Conservation (phyloP, 257 asterid species). For the Solanum habrochaites region DNA sequence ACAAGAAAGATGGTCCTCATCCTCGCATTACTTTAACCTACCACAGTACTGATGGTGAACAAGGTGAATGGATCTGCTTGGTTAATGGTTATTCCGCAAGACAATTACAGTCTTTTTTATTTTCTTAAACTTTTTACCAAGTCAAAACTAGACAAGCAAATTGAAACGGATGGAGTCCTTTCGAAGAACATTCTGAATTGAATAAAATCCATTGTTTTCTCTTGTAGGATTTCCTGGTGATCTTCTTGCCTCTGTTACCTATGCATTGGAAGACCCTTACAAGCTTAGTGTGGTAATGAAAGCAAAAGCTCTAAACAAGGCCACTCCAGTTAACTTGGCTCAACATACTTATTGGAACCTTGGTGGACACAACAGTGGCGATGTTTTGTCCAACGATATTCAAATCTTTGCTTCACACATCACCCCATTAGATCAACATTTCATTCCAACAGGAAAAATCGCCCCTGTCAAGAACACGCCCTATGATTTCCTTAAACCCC, state of each 20-base stretch:
- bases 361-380: conserved; percentile 63
- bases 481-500: conserved; percentile 45
- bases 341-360: conserved; percentile 81
- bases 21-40: neutral
- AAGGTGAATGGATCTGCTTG: neutral
- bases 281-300: conserved; percentile 36
- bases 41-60: conserved; percentile 5
- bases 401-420: conserved; percentile 50
- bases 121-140: neutral
- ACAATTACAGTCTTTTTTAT: neutral
- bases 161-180: neutral
- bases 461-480: conserved; percentile 40
- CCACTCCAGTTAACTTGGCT: conserved; percentile 76
- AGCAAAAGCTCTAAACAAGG: conserved; percentile 55
- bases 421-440: conserved; percentile 37
- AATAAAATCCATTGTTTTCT: neutral
- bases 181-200: neutral
- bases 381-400: conserved; percentile 44
- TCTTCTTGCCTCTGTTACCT: conserved; percentile 35
- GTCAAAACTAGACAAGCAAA: neutral
- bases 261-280: conserved; percentile 28
- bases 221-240: conserved; percentile 44
- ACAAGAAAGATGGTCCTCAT: neutral
- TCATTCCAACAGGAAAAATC: conserved; percentile 58
- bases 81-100: neutral